Base-by-base conservation (phyloP, 495 filamentous ascomycete genomes). In the Hypoxylon perforatum region DNA sequence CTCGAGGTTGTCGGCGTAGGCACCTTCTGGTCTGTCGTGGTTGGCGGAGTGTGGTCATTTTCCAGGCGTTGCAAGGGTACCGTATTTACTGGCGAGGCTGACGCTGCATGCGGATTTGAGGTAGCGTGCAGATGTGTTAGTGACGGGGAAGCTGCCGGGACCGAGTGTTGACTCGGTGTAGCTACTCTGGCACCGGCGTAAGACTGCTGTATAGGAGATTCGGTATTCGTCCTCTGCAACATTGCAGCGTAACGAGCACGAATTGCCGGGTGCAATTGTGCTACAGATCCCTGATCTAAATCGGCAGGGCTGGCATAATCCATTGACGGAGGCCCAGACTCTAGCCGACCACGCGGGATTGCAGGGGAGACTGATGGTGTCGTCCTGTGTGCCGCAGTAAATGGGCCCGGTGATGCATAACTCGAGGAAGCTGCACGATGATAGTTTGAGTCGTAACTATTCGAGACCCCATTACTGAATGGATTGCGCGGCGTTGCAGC, bases 251-350 rank as follows among this genome's bases (percentile, higher is more conserved):
- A 82, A 33, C 82, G 78, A 44, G 76, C 75, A 42, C 78, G 75
- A 28, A 80, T 83, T 22, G 80, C 79, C 46, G 81, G 81, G 55
- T 85, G 82, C 54, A 84, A 46, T 10, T 74, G 60, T 30, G 71
- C 58, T 14, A 59, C 45, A 38, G 63, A 59, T 35, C 63, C 73
- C 51, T 67, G 61, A 42, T 71, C 38, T 50, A 56, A 62, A 46
- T 70, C 64, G 45, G 51, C 52, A 35, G 54, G 41, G 50, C 57
- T 45, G n/a, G 41, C n/a, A 11, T 30, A 15, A 42, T 49, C 59
- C 57, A 52, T 52, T 59, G 63, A 65, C 49, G 44, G 50, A 46
- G 54, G 59, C 36, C 18, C 67, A 17, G 15, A 35, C 15, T 39
- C 61, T 39, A 19, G 21, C 14, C 41, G 38, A 35, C 23, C 33